Conservation (phyloP, 148 eudicot genomes). For the Spergularia marina region DNA sequence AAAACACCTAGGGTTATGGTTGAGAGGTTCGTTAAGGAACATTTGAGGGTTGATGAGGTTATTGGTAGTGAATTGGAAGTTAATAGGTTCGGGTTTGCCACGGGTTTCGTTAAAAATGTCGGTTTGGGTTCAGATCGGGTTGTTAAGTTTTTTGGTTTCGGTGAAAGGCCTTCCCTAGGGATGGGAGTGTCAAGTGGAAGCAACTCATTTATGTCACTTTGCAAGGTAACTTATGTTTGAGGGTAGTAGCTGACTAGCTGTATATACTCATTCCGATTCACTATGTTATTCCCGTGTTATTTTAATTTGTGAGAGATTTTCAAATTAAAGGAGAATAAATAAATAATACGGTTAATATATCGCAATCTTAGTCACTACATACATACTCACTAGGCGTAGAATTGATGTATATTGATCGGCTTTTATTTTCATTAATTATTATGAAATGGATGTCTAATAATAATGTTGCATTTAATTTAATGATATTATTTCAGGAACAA, state of each 20-base stretch:
- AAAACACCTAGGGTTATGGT: conserved; percentile 77
- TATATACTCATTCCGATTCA: too few relatives aligned
- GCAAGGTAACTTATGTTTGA: conserved; percentile 49
- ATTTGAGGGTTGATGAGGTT: conserved; percentile 68
- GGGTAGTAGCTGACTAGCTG: too few relatives aligned
- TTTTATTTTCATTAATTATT: not conserved
- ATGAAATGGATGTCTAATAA: not conserved
- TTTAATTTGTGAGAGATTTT: too few relatives aligned
- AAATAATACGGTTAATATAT: too few relatives aligned
- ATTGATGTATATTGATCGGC: too few relatives aligned
- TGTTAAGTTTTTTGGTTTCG: conserved; percentile 38
- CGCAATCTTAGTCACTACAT: too few relatives aligned
- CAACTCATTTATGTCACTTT: conserved; percentile 38
- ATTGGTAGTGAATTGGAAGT: conserved; percentile 69
- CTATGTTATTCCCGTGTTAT: too few relatives aligned
- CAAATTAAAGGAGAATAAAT: too few relatives aligned
- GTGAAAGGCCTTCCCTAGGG: conserved; percentile 55
- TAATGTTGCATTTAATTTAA: not conserved
- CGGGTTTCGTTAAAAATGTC: conserved; percentile 50
- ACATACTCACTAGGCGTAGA: too few relatives aligned
- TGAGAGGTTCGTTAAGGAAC: conserved; percentile 84
- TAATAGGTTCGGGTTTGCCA: conserved; percentile 65
- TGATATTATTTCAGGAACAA: conserved; percentile 36
- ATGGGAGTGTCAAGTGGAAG: conserved; percentile 37
- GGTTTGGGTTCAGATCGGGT: conserved; percentile 36